A percentile compares a stretch with the other conserved stretches of the same genome.
Conservation (phyloP, 768 basidiomycete species). For the Boletus tomentosulus region DNA sequence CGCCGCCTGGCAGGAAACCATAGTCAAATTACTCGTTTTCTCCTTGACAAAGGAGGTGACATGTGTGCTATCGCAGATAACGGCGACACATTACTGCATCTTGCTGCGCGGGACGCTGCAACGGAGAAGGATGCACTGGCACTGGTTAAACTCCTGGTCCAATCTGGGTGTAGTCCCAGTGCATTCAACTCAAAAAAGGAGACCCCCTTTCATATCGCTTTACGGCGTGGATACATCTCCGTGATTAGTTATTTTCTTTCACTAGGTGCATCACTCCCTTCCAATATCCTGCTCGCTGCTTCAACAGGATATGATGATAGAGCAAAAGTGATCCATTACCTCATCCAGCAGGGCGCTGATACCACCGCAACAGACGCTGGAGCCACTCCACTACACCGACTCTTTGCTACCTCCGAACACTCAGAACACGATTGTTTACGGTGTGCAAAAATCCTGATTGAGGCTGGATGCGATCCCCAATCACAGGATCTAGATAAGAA, state of each 20-base stretch:
- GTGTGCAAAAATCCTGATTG: neutral
- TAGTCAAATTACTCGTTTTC: neutral
- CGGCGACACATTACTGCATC: neutral
- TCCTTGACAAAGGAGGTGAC: neutral
- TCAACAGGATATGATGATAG: neutral
- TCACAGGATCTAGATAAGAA: neutral
- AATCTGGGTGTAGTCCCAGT: neutral
- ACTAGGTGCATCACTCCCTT: neutral
- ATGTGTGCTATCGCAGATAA: neutral
- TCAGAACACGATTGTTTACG: neutral
- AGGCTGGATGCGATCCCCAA: slow-evolving; percentile 7
- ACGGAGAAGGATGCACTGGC: neutral
- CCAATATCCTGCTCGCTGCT: neutral
- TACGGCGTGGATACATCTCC: neutral
- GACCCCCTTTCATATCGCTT: neutral
- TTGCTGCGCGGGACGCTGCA: neutral
- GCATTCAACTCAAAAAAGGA: neutral
- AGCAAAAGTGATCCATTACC: neutral
- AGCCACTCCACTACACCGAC: neutral
- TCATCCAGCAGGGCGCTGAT: neutral
- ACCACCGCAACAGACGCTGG: neutral
- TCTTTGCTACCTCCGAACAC: neutral
- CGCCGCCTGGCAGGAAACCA: too few relatives aligned
- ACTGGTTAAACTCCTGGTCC: neutral
- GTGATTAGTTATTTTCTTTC: neutral